Evolutionary conservation across 1,139 yeast genomes (phyloP).

Genomic region (Scheffersomyces illinoinensis): DNA sequence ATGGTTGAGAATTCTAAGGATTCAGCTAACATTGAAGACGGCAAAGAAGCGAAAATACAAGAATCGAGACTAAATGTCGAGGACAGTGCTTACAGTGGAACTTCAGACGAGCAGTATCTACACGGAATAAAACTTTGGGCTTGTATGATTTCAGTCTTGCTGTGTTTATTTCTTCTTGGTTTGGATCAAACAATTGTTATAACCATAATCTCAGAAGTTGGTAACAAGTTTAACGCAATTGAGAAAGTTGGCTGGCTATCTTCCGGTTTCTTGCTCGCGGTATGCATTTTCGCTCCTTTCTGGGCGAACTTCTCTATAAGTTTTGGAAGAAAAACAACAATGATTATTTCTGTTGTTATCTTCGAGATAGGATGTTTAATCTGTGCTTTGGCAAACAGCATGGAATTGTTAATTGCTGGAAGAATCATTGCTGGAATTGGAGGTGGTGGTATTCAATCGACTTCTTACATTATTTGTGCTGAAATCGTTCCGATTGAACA

Average conservation of each 20-base stretch:
- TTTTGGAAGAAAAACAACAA: constrained; percentile 15
- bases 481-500: constrained; percentile 14
- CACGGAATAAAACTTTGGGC: constrained; percentile 8
- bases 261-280: constrained; percentile 14
- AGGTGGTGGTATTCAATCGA: constrained; percentile 16
- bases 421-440: constrained; percentile 16
- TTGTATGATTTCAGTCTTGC: constrained; percentile 6
- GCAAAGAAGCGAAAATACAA: background rate
- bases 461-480: constrained; percentile 13
- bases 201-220: constrained; percentile 15
- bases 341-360: constrained; percentile 11
- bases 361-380: constrained; percentile 16
- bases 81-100: constrained; percentile 20
- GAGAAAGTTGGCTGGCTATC: constrained; percentile 16
- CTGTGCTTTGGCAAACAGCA: constrained; percentile 12
- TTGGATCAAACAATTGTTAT: constrained; percentile 19
- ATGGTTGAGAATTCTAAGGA: background rate
- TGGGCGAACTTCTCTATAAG: constrained; percentile 17
- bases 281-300: constrained; percentile 14
- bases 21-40: background rate
- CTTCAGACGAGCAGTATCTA: constrained; percentile 14
- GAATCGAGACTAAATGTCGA: constrained; percentile 3
- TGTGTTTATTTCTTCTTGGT: constrained; percentile 14
- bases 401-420: constrained; percentile 17
- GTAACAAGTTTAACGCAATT: constrained; percentile 12